Percentiles rank a stretch among this genome's conserved stretches.
Evolutionary conservation across 2,329 filamentous ascomycete species (phyloP).

Genomic region (Alternaria triticina): DNA sequence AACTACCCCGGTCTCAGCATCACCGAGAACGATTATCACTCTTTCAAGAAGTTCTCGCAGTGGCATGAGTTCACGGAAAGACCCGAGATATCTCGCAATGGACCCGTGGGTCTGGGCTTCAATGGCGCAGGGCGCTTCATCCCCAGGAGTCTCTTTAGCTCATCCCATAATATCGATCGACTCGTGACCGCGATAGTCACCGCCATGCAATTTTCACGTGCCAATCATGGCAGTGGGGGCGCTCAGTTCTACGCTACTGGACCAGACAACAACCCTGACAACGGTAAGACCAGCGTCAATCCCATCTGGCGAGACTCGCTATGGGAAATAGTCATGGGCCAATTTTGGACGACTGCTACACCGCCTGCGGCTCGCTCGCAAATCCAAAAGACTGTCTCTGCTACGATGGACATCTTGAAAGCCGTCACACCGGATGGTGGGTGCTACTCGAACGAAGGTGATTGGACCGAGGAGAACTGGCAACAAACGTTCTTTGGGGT

Average conservation of each 20-base stretch:
- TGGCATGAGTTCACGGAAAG: slow-evolving; percentile 40
- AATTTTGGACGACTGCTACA: slow-evolving; percentile 35
- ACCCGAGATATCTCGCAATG: slow-evolving; percentile 41
- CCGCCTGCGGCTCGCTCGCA: slow-evolving; percentile 22
- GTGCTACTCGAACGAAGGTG: slow-evolving; percentile 46
- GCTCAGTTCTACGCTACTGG: slow-evolving; percentile 47
- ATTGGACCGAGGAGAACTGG: slow-evolving; percentile 46
- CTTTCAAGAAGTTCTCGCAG: slow-evolving; percentile 39
- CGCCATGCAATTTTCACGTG: slow-evolving; percentile 41
- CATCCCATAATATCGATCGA: slow-evolving; percentile 22
- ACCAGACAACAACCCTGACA: slow-evolving; percentile 40
- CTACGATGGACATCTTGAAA: slow-evolving; percentile 41
- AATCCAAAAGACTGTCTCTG: slow-evolving; percentile 40
- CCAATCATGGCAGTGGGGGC: slow-evolving; percentile 33
- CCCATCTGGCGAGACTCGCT: slow-evolving; percentile 41
- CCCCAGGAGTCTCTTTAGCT: slow-evolving; percentile 36
- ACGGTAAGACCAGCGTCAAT: slow-evolving; percentile 40
- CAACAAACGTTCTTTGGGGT: slow-evolving; percentile 44
- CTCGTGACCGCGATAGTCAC: slow-evolving; percentile 40
- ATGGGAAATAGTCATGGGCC: slow-evolving; percentile 45
- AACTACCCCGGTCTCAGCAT: slow-evolving; percentile 42
- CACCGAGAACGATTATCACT: slow-evolving; percentile 40
- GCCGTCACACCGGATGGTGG: slow-evolving; percentile 44
- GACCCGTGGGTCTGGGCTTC: slow-evolving; percentile 43
- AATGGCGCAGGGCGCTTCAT: slow-evolving; percentile 44